Conservation (phyloP, 768 basidiomycete genomes). For the Suillus alpinus region DNA sequence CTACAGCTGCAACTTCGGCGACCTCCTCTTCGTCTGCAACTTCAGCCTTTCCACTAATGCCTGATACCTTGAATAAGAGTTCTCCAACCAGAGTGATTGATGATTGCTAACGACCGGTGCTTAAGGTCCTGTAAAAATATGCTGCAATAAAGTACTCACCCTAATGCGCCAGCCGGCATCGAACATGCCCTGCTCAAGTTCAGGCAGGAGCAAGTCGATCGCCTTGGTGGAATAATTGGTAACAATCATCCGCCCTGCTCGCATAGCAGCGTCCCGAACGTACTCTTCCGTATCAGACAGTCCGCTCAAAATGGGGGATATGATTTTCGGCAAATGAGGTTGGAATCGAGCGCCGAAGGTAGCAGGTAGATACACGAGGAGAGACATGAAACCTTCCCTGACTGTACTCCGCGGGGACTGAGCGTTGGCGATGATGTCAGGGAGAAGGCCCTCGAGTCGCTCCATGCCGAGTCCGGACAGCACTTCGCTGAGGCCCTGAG, state of each 20-base stretch:
- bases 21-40: conserved; percentile 69
- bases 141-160: conserved; percentile 42
- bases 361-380: conserved; percentile 91
- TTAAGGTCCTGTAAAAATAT: neutral
- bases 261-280: conserved; percentile 96
- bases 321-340: conserved; percentile 92
- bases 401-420: conserved; percentile 88
- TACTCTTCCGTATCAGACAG: conserved; percentile 92
- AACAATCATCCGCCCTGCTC: conserved; percentile 97
- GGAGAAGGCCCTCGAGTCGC: conserved; percentile 87
- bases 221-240: conserved; percentile 90
- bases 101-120: conserved; percentile 61
- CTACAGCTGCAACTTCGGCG: conserved; percentile 63
- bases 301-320: conserved; percentile 87
- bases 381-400: conserved; percentile 97
- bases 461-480: conserved; percentile 98
- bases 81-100: conserved; percentile 96
- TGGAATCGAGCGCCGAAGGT: conserved; percentile 97
- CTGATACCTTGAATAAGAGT: conserved; percentile 92
- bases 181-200: conserved; percentile 93
- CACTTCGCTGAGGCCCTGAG: conserved; percentile 95
- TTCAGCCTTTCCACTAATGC: conserved; percentile 86
- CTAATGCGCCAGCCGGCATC: conserved; percentile 94
- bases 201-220: conserved; percentile 90
- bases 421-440: conserved; percentile 90